Base-by-base conservation (phyloP, 805 yeast genomes). In the Lipomyces chichibuensis region DNA sequence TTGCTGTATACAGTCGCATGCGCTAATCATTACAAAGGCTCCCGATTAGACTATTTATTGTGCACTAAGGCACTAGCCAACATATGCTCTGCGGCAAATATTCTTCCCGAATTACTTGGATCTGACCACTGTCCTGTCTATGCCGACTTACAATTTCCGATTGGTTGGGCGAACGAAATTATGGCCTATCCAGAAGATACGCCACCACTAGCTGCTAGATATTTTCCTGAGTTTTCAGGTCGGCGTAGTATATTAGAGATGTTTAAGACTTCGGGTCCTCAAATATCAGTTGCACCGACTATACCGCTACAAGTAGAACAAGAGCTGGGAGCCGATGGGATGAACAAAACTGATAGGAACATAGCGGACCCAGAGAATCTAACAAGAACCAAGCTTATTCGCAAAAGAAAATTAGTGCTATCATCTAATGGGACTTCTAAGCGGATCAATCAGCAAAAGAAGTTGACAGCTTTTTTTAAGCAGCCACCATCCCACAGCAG, bases 71-170 rank as follows among this genome's bases (percentile, higher is more conserved):
- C 70, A 0, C 68, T 89, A 58, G 72, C 78, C 3, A 63, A 74
- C 0, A 68, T 74, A 2, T 77, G 81, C 56, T 83, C 86, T 0
- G 77, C 76, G 54, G 80, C 80, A 0, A 84, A 84, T 68, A 90
- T 90, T n/a, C 83, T 90, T 84, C 88, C 92, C 0, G 82, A 82
- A 56, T 73, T 93, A 0, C 80, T 84, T 75, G 99, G 99, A 0
- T 91, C 97, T 0, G 99, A 94, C 76, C 99, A 94, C 77, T 94
- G 98, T 77, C 99, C 99, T 0, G 85, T 92, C 0, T 92, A 77
- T 74, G 83, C 92, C 0, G 98, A 92, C 75, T 74, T 92, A 56
- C 78, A 80, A 2, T 58, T 65, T 27, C 55, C 57, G 51, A 35
- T 59, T n/a, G 64, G 51, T 32, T 27, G 20, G 17, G 55, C 55